Base-by-base conservation (phyloP, 148 eudicot species). In the Simmondsia chinensis region DNA sequence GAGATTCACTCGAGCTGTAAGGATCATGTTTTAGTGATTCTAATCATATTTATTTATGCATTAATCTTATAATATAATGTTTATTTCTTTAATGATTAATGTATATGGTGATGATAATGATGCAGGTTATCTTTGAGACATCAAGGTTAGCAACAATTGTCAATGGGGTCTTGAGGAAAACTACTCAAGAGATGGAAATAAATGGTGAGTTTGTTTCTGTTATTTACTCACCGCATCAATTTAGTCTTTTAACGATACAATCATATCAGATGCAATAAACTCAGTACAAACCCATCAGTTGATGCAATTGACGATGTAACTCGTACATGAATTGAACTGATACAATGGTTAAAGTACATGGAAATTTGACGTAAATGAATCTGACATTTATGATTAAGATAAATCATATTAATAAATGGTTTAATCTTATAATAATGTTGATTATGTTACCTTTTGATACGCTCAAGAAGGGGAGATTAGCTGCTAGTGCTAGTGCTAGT, bases 131-230 rank as follows among this genome's bases (percentile, higher is more conserved):
- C 37, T 74, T 76, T 57, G 99, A 91, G 77, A 85, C 96, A 17
- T 82, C 96, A 33, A 86, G 99, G 61, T 65, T 91, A 52, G 99
- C 99, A 32, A 91, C 95, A 42, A 77, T 91, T 65, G 99, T 91
- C 12, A 91, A 91, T 68, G 99, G 99, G 28, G 96, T 91, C 3
- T 52, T 91, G 54, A 86, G 99, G 66, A 91, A 91, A 73, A 91
- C 99, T 23, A 86, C 96, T 10, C 34, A 64, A 50, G 96, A 91
- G 49, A 82, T 91, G 99, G 88, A 86, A 69, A 72, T 91, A 25
- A 91, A 86, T 74, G 97, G 97, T 82, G 59, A 56, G 84, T 66
- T 14, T 45, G 6, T 11, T 19, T 9, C 14, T 24, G n/a, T n/a
- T n/a, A n/a, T n/a, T n/a, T n/a, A n/a, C n/a, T n/a, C n/a, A n/a